Conservation (phyloP, 768 basidiomycete species). For the Sutorius australiensis region DNA sequence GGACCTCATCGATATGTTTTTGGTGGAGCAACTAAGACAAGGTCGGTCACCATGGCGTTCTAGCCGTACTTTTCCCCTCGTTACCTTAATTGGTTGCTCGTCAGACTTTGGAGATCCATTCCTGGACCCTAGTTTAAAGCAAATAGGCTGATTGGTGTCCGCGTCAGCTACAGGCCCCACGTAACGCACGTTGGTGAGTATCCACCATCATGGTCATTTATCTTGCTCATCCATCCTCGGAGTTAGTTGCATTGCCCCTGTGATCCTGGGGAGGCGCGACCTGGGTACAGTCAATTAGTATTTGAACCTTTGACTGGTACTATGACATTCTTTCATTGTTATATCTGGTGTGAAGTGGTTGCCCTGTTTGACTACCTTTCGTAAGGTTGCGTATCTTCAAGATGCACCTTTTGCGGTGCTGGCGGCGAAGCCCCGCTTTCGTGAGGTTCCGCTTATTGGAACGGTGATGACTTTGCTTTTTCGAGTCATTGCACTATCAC, state of each 20-base stretch:
- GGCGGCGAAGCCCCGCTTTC: background rate
- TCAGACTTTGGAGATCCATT: constrained; percentile 58
- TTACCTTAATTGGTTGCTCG: background rate
- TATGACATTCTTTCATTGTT: background rate
- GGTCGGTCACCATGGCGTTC: constrained; percentile 31
- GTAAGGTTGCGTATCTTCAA: background rate
- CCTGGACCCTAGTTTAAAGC: constrained; percentile 34
- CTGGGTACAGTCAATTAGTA: background rate
- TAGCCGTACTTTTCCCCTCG: constrained; percentile 2
- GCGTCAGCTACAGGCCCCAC: background rate
- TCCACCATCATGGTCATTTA: background rate
- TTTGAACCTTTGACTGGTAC: background rate
- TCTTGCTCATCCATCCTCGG: constrained; percentile 3
- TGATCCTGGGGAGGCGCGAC: background rate
- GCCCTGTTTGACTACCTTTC: background rate
- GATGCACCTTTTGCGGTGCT: background rate
- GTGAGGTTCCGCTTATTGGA: background rate
- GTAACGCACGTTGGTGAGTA: constrained; percentile 8
- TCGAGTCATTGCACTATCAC: background rate
- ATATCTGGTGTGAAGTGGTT: constrained; percentile 4
- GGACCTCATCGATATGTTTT: constrained; percentile 46
- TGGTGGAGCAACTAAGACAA: constrained; percentile 55
- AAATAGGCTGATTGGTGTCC: constrained; percentile 17
- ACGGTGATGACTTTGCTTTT: background rate
- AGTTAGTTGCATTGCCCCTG: background rate